These are phyloP conservation scores for Podila minutissima DNA, from an alignment of 192 early-diverging fungal species.

Conservation along the genomic window DNA sequence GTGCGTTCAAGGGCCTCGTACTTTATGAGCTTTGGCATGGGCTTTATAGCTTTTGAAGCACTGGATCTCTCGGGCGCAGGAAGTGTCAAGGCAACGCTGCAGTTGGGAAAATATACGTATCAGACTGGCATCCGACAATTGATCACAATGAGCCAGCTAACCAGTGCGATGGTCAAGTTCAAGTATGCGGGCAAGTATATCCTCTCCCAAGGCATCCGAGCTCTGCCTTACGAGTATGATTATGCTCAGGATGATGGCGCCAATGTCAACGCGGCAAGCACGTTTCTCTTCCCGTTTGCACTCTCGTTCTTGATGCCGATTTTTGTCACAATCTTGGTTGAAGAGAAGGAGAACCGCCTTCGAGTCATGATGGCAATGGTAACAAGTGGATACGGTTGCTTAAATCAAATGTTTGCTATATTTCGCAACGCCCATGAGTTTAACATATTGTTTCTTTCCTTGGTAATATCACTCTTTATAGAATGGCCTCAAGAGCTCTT, in stretches of 20 bases:
- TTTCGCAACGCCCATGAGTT: no score
- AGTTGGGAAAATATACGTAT: neutral
- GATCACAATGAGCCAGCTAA: constrained; percentile 23
- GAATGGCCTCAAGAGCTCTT: constrained; percentile 35
- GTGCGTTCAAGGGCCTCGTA: no score
- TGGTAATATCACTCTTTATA: neutral
- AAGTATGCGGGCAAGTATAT: constrained; percentile 23
- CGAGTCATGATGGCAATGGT: constrained; percentile 51
- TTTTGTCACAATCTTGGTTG: constrained; percentile 39
- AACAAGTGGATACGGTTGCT: neutral
- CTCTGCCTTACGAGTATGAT: constrained; percentile 18
- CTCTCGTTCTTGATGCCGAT: constrained; percentile 38
- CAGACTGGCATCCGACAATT: constrained; percentile 17
- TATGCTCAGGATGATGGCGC: neutral
- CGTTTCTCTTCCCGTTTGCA: constrained; percentile 29
- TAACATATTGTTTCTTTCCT: no score
- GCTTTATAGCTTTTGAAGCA: constrained; percentile 6
- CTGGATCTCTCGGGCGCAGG: neutral
- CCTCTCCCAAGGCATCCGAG: constrained; percentile 30
- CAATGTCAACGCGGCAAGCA: constrained; percentile 4
- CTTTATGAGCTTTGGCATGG: neutral
- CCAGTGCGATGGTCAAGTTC: constrained; percentile 26
- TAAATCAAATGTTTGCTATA: no score
- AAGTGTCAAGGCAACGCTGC: constrained; percentile 21
- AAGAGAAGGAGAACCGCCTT: constrained; percentile 42